A percentile compares a stretch with the other conserved stretches of the same genome.
Conservation (phyloP, 148 eudicot species). For the Pharnaceum exiguum region DNA sequence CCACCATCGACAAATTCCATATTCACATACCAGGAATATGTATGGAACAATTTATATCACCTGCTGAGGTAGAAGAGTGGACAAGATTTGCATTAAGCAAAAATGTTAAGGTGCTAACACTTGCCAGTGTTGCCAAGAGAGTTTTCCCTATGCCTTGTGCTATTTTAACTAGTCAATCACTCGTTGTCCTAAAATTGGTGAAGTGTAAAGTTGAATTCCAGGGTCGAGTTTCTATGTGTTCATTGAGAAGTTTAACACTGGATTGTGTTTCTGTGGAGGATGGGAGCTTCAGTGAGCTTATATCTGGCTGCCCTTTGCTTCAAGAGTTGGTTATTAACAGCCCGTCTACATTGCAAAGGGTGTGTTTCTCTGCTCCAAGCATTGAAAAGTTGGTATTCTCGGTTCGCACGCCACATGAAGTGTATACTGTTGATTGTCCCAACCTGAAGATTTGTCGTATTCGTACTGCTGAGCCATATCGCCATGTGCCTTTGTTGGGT, state of each 20-base stretch:
- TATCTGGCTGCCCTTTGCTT: not conserved
- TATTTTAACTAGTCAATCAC: not conserved
- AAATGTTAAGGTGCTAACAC: not conserved
- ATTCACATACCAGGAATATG: too few species aligned
- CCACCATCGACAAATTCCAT: too few species aligned
- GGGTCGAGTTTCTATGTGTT: not conserved
- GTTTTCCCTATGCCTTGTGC: not conserved
- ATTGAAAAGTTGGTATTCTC: not conserved
- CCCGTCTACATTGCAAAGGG: not conserved
- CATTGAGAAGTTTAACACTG: not conserved
- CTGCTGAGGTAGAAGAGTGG: not conserved
- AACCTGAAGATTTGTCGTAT: not conserved
- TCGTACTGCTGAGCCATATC: not conserved
- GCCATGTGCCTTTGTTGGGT: not conserved
- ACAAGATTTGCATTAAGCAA: not conserved
- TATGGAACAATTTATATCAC: too few species aligned
- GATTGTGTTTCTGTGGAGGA: not conserved
- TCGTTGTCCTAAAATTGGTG: not conserved
- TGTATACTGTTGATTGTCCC: not conserved
- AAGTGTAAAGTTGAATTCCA: not conserved
- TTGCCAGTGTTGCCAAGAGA: not conserved
- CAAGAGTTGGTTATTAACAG: not conserved
- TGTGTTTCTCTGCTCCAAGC: not conserved
- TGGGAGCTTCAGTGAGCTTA: not conserved
- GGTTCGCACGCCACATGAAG: too few species aligned